Conservation (phyloP, 306 rosid species). For the Sindora glabra region DNA sequence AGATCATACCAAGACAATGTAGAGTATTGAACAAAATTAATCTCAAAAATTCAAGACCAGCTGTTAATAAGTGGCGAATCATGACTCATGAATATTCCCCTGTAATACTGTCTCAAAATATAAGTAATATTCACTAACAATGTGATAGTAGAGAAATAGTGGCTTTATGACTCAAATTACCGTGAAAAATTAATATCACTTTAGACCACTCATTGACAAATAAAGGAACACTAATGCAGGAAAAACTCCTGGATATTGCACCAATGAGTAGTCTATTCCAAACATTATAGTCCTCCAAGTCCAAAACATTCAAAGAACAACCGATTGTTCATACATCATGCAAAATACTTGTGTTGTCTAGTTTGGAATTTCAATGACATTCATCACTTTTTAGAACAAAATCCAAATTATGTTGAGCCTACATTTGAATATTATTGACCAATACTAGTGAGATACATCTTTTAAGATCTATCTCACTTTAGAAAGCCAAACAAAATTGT, state of each 20-base stretch:
- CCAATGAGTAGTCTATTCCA: slow-evolving; percentile 6
- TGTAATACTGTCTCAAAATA: slow-evolving; percentile 4
- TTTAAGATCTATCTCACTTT: too few relatives aligned
- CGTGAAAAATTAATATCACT: neutral
- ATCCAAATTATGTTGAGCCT: too few relatives aligned
- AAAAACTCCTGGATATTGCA: neutral
- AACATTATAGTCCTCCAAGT: neutral
- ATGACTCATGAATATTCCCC: neutral
- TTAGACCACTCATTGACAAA: too few relatives aligned
- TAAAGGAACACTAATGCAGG: neutral
- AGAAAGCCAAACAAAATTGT: too few relatives aligned
- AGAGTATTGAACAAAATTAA: neutral
- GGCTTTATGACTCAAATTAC: neutral
- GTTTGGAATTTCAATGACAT: neutral
- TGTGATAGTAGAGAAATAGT: neutral
- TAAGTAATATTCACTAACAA: neutral
- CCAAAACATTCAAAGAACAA: neutral
- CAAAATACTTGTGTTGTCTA: neutral
- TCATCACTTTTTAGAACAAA: too few relatives aligned
- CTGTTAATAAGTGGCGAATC: neutral
- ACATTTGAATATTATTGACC: too few relatives aligned
- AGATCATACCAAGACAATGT: slow-evolving; percentile 8
- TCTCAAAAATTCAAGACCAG: slow-evolving; percentile 1
- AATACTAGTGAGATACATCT: too few relatives aligned
- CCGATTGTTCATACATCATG: neutral